These are phyloP conservation scores for Schizophyllum commune DNA, from an alignment of 1,284 basidiomycete genomes.

Conservation along the genomic window DNA sequence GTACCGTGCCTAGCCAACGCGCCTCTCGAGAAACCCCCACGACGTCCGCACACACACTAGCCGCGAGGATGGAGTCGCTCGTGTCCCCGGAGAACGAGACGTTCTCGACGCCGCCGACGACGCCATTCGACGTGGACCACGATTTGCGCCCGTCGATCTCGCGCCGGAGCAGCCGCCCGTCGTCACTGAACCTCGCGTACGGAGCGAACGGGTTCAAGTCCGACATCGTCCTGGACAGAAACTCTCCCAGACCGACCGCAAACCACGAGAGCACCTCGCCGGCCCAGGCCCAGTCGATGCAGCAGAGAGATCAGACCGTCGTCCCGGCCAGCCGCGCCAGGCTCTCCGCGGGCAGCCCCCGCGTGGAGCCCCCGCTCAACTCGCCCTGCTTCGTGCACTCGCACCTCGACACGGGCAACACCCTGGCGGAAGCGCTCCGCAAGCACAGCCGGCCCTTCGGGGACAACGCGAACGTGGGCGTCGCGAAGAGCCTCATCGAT, in stretches of 20 bases:
- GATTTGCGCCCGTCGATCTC: conserved; percentile 38
- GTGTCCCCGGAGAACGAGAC: conserved; percentile 26
- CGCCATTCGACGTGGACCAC: conserved; percentile 28
- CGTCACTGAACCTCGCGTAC: conserved; percentile 38
- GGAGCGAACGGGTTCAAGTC: conserved; percentile 36
- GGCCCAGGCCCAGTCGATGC: neutral
- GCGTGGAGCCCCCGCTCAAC: conserved; percentile 31
- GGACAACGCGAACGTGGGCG: neutral
- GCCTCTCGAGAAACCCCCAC: too few species aligned
- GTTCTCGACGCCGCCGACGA: conserved; percentile 58
- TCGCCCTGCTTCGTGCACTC: conserved; percentile 88
- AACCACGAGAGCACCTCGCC: neutral
- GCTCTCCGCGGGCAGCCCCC: conserved; percentile 20
- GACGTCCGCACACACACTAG: too few species aligned
- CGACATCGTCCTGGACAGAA: conserved; percentile 36
- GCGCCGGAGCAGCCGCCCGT: conserved; percentile 38
- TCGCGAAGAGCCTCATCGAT: conserved; percentile 4
- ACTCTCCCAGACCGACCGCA: neutral
- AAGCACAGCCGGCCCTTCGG: conserved; percentile 21
- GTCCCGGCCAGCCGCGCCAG: conserved; percentile 13
- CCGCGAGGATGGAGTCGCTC: neutral
- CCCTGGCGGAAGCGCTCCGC: conserved; percentile 65
- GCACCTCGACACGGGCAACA: conserved; percentile 69
- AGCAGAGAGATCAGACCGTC: conserved; percentile 14
- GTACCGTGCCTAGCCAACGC: too few species aligned